phyloP scores from a whole-genome alignment of 768 basidiomycete species.

The Mycena leptocephala region DNA sequence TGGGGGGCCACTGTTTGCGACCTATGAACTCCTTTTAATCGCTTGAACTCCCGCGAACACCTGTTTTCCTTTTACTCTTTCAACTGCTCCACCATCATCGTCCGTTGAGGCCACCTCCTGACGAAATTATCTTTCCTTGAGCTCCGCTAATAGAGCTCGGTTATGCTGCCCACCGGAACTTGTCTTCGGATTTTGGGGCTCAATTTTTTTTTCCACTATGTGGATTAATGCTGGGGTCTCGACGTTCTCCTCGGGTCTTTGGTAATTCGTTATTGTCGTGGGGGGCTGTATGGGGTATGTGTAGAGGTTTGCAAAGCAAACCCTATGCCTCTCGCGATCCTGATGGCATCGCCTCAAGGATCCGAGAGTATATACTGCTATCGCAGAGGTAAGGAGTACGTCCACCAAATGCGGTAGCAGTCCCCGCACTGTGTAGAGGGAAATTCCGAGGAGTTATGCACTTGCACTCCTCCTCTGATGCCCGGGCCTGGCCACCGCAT shows the following conservation, averaged over 20 bases:
- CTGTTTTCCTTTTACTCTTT: not conserved
- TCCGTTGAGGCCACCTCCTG: not conserved
- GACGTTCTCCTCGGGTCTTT: not conserved
- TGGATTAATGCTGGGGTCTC: not conserved
- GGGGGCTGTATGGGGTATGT: not conserved
- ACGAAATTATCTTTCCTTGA: not conserved
- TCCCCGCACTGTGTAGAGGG: no score
- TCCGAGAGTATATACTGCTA: not conserved
- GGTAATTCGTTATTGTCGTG: not conserved
- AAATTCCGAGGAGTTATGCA: no score
- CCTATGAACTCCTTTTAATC: not conserved
- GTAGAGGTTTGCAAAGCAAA: not conserved
- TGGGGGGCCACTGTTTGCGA: not conserved
- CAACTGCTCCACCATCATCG: not conserved
- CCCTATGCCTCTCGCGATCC: not conserved
- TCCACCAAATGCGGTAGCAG: not conserved
- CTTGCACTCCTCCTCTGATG: no score
- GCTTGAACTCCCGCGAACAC: not conserved
- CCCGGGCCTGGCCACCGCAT: no score
- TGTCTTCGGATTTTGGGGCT: not conserved
- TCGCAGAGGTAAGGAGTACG: not conserved
- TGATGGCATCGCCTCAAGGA: not conserved
- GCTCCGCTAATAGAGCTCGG: not conserved
- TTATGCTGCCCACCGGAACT: not conserved
- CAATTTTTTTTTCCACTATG: not conserved